These are phyloP conservation scores for Sporothrix sp. DNA, from an alignment of 2,329 filamentous ascomycete genomes.

Conservation along the genomic window DNA sequence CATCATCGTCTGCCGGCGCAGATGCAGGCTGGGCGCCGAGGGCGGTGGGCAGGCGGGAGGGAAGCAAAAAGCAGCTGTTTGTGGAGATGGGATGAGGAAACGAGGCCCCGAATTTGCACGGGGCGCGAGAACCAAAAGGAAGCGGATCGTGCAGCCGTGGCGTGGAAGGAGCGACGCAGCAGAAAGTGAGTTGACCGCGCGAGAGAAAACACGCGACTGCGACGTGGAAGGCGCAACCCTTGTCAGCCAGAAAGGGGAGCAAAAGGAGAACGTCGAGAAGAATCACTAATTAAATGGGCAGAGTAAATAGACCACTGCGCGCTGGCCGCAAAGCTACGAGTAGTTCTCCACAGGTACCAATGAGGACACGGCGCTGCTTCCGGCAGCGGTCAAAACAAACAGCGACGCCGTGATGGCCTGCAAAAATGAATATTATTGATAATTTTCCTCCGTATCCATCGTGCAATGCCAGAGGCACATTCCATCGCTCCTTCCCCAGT, in stretches of 20 bases:
- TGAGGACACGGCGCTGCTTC: not conserved
- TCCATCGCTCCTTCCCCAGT: conserved; percentile 1
- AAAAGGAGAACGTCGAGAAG: conserved; percentile 13
- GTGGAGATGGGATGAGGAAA: not conserved
- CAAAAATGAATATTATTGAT: too few species aligned
- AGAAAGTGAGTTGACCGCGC: conserved; percentile 10
- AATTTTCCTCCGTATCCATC: too few species aligned
- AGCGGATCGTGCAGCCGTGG: not conserved
- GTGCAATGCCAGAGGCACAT: too few species aligned
- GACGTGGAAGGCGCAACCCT: not conserved
- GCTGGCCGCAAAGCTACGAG: not conserved
- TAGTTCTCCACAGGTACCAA: conserved; percentile 2
- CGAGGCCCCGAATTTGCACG: not conserved
- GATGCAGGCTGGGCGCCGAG: not conserved
- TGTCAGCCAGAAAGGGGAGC: not conserved
- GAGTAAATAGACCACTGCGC: not conserved
- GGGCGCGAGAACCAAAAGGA: not conserved
- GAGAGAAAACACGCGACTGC: conserved; percentile 13
- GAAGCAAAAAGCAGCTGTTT: not conserved
- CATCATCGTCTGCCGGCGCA: not conserved
- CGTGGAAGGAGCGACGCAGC: not conserved
- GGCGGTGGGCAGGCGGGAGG: not conserved
- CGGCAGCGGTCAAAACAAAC: not conserved
- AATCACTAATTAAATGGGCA: not conserved
- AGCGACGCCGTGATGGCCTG: too few species aligned